Percentiles rank a stretch among this genome's conserved stretches.
phyloP scores from a whole-genome alignment of 352 stramenopile genomes.

The Elongisporangium prolatum region DNA sequence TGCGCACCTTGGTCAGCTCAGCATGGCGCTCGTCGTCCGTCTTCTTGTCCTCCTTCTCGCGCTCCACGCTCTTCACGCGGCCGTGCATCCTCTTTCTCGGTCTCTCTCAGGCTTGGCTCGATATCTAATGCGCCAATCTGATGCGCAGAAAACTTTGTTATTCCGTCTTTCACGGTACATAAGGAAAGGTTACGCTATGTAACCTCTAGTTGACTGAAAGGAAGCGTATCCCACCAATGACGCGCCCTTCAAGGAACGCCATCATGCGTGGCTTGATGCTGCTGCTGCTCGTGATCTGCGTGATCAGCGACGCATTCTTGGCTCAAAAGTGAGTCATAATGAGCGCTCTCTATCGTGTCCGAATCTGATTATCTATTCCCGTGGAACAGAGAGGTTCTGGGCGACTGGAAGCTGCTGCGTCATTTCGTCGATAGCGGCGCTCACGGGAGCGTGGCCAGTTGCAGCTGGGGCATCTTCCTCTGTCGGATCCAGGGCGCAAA shows the following conservation, averaged over 20 bases:
- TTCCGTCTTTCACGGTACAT: background rate
- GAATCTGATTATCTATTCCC: constrained; percentile 1
- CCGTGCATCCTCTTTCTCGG: constrained; percentile 40
- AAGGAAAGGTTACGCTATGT: background rate
- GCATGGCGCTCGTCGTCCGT: constrained; percentile 57
- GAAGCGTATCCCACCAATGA: background rate
- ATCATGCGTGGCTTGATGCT: constrained; percentile 30
- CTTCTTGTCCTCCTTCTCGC: constrained; percentile 65
- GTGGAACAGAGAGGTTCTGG: constrained; percentile 16
- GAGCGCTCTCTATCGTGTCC: background rate
- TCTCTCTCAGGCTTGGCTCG: background rate
- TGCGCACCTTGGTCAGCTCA: constrained; percentile 54
- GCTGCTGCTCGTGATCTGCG: constrained; percentile 39
- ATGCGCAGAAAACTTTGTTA: background rate
- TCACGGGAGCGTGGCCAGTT: constrained; percentile 51
- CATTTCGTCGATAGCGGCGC: constrained; percentile 61
- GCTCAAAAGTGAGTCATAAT: constrained; percentile 37
- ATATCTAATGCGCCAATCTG: background rate
- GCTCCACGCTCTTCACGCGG: constrained; percentile 71
- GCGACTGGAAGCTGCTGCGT: constrained; percentile 34
- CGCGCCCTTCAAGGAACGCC: background rate
- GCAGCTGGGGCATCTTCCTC: constrained; percentile 57
- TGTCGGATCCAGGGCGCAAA: constrained; percentile 19
- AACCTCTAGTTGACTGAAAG: background rate
- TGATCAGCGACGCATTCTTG: constrained; percentile 53